Evolutionary conservation across 768 basidiomycete species (phyloP), one percentile per base, ranked within the genome.

Genomic region (Dioszegia crocea): DNA sequence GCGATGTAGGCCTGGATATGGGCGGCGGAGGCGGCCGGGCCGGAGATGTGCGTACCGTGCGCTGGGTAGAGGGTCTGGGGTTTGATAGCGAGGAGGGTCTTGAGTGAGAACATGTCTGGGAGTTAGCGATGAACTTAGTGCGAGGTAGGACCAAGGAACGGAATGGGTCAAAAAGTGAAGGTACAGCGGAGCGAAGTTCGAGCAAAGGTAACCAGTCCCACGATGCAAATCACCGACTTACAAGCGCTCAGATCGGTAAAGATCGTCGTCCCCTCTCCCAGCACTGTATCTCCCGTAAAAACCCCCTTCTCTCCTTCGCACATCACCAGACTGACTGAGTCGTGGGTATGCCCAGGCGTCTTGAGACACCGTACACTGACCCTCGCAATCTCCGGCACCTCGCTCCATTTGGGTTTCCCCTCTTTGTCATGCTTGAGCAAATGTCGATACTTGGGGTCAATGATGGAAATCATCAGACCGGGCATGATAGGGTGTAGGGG

Each of bases 241-340:
- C 72, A 96, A 4, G 82, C 67, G 0, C 81, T 79, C 14, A 97
- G 83, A 67, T 94, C 88, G 64, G 88, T 87, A 73, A 97, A 96
- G 4, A 93, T 85, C 2, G 92, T 82, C 0, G 91, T 90, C 8
- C 92, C 91, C 62, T 91, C 85, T 0, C 94, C 94, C 29, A 98
- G 83, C 6, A 97, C 84, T 4, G 86, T 89, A 78, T 98, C 94
- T 0, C 88, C 89, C 0, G 91, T 93, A 79, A 93, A 92, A 16
- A 97, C 81, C 0, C 85, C 86, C 24, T 79, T 78, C 67, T 93
- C 89, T 2, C 69, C 72, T 44, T 82, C 82, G 0, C 83, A 80
- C 50, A 91, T 79, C 56, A 85, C 79, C 38, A 97, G 79, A 48
- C 82, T 85, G 70, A 96, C 82, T 2, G 89, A 92, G 75, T 98